Base-by-base conservation (phyloP, 805 yeast species). In the Candida ficus region DNA sequence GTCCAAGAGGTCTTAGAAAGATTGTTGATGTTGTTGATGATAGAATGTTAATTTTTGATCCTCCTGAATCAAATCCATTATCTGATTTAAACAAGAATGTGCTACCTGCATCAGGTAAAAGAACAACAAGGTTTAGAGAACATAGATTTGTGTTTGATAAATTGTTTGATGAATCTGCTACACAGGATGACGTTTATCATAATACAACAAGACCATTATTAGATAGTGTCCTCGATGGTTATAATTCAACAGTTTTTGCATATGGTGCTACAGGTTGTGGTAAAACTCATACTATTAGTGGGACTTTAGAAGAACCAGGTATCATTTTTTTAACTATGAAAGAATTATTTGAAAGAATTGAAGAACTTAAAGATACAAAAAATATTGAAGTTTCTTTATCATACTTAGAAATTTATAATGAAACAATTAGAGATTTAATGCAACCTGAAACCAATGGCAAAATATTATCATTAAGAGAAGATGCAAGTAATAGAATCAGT, bases 191-290 rank as follows among this genome's bases (percentile, higher is more conserved):
- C 7, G 86, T 90, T 0, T 90, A 76, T 55, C 56, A 64, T 20
- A 60, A 62, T 23, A 86, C 95, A 1, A 77, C 95, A 0, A 66
- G 70, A 37, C 91, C 95, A 0, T 64, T 88, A 35, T 66, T 90
- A 7, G 87, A 80, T 45, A 73, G 81, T 29, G 79, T 88, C 0
- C 59, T 90, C 31, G 93, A 85, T 46, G 98, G 97, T 1, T 86
- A 68, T 61, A 89, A 91, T 58, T 82, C 95, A 6, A 88, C 96
- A 0, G 87, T 90, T 0, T 90, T 90, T 66, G 97, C 98, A 1
- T 90, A 90, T 58, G 98, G 98, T 1, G 95, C 98, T 22, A 90
- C 98, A 0, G 98, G 98, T 0, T 90, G 97, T 61, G 98, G 98
- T n/a, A 90, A 90, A 57, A 90, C 97, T 0, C 88, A 83, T 58